These are phyloP conservation scores for Pythium inflatum DNA, from an alignment of 352 stramenopile species.

Conservation along the genomic window DNA sequence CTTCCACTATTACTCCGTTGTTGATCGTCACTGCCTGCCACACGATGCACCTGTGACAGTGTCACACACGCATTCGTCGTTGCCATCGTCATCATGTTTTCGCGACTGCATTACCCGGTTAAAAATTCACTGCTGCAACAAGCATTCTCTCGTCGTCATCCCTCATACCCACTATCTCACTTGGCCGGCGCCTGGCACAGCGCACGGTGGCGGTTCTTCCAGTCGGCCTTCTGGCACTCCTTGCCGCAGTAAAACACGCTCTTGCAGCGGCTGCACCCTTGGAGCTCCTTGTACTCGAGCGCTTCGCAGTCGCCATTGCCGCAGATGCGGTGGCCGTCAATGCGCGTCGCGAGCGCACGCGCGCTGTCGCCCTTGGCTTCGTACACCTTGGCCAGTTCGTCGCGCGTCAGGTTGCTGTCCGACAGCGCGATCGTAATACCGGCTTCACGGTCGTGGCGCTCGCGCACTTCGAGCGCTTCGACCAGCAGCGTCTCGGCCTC, in stretches of 20 bases:
- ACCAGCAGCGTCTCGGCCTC: conserved; percentile 56
- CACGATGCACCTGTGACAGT: no score
- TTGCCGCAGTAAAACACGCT: conserved; percentile 77
- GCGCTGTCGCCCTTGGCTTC: conserved; percentile 62
- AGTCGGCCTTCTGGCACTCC: conserved; percentile 65
- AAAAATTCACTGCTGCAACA: no score
- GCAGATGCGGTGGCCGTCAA: conserved; percentile 56
- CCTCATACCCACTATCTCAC: no score
- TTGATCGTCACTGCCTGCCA: no score
- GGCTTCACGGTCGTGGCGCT: conserved; percentile 38
- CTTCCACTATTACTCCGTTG: no score
- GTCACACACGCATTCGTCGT: no score
- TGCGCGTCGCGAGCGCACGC: conserved; percentile 47
- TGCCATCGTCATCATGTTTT: no score
- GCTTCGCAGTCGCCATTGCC: conserved; percentile 51
- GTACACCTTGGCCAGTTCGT: conserved; percentile 74
- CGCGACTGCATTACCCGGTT: no score
- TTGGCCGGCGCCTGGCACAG: conserved; percentile 44
- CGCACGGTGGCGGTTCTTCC: conserved; percentile 61
- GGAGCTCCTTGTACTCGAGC: conserved; percentile 56
- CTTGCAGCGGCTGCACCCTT: conserved; percentile 62
- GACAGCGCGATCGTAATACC: conserved; percentile 46
- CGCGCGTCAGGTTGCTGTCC: conserved; percentile 69
- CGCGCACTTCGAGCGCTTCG: conserved; percentile 49
- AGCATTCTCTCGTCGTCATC: no score